These are phyloP conservation scores for Agaricus subrufescens DNA, from an alignment of 768 basidiomycete species.

Conservation along the genomic window DNA sequence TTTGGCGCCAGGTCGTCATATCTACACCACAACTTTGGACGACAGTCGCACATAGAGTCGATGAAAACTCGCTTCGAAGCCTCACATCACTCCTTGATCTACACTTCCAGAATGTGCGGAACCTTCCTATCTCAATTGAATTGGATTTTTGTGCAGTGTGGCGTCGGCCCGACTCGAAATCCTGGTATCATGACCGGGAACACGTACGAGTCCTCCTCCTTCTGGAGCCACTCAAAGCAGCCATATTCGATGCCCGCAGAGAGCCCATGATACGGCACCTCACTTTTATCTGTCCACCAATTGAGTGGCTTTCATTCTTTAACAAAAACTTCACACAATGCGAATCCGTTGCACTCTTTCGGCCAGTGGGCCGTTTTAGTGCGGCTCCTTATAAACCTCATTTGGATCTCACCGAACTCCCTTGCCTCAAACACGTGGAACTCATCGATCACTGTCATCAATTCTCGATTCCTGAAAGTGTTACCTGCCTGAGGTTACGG, in stretches of 20 bases:
- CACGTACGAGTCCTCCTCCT: not conserved
- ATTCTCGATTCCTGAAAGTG: too few species aligned
- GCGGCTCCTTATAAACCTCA: not conserved
- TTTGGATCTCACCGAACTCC: too few species aligned
- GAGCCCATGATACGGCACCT: not conserved
- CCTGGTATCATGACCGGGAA: not conserved
- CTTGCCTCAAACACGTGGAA: too few species aligned
- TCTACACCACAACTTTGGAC: constrained; percentile 5
- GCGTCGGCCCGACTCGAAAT: not conserved
- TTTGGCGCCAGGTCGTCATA: not conserved
- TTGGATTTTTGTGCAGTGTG: not conserved
- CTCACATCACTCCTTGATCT: not conserved
- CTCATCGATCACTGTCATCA: too few species aligned
- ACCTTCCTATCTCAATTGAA: not conserved
- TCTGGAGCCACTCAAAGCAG: not conserved
- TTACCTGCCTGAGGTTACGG: too few species aligned
- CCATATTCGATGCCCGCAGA: not conserved
- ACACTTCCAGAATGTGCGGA: constrained; percentile 2
- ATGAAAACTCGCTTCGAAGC: not conserved
- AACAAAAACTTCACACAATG: not conserved
- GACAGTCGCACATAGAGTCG: not conserved
- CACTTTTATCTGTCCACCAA: not conserved
- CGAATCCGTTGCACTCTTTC: not conserved
- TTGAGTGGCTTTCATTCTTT: not conserved
- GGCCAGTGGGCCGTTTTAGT: not conserved